phyloP scores from a whole-genome alignment of 208 protist species.

The Balamuthia mandrillaris region DNA sequence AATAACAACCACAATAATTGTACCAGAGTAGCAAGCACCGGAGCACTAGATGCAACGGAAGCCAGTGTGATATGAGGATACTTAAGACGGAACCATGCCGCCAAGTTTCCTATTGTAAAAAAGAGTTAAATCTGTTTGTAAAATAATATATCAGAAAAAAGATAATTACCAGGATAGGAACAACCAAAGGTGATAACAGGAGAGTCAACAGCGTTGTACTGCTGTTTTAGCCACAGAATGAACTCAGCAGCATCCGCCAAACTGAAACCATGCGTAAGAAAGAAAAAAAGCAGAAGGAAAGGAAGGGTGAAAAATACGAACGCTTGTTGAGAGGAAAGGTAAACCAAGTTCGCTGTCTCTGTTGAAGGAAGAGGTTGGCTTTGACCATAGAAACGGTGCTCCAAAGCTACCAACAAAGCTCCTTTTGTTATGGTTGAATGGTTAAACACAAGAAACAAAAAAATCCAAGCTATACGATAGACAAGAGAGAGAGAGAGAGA shows the following conservation, averaged over 20 bases:
- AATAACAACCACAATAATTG: too few relatives aligned
- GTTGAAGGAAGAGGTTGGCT: constrained; percentile 27
- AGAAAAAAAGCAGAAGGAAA: not conserved
- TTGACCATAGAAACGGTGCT: constrained; percentile 66
- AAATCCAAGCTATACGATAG: not conserved
- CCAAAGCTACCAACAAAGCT: constrained; percentile 54
- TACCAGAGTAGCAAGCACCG: constrained; percentile 24
- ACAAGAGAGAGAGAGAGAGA: not conserved
- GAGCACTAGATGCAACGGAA: constrained; percentile 27
- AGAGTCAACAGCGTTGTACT: constrained; percentile 13
- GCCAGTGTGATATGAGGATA: constrained; percentile 28
- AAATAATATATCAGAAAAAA: not conserved
- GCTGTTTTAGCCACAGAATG: constrained; percentile 17
- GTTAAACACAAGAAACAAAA: not conserved
- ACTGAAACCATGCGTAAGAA: not conserved
- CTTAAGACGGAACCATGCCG: constrained; percentile 40
- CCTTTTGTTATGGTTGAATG: not conserved
- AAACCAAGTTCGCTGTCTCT: constrained; percentile 48
- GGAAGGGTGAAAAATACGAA: not conserved
- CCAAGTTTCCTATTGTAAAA: not conserved
- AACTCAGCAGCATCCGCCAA: constrained; percentile 36
- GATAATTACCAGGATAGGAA: constrained; percentile 28
- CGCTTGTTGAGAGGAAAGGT: constrained; percentile 55
- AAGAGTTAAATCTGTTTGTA: not conserved
- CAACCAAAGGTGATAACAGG: constrained; percentile 40